Conservation (phyloP, 441 rosid species). For the Heliophila coronopifolia region DNA sequence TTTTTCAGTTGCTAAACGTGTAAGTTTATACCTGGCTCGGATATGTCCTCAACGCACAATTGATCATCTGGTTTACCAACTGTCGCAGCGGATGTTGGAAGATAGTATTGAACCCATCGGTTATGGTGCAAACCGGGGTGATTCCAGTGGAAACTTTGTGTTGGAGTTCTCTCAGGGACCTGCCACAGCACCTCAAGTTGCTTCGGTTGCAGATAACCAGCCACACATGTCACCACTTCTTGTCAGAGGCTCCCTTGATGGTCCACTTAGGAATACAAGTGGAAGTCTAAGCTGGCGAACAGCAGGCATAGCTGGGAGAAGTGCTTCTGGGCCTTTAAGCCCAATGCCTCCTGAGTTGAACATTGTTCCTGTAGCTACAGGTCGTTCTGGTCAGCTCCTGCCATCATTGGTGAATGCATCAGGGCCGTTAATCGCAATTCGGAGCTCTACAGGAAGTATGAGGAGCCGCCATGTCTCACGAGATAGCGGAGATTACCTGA, state of each 20-base stretch:
- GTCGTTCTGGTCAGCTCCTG: conserved; percentile 94
- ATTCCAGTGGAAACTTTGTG: conserved; percentile 65
- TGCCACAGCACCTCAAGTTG: conserved; percentile 56
- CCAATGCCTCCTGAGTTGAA: conserved; percentile 95
- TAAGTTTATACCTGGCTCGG: conserved; percentile 89
- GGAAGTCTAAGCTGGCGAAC: conserved; percentile 98
- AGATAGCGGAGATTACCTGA: conserved; percentile 93
- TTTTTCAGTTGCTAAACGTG: conserved; percentile 96
- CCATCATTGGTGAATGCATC: conserved; percentile 91
- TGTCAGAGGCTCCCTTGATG: conserved; percentile 96
- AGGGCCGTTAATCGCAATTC: conserved; percentile 92
- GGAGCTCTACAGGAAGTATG: conserved; percentile 93
- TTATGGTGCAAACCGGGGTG: conserved; percentile 53
- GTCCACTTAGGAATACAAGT: conserved; percentile 91
- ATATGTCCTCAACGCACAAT: conserved; percentile 96
- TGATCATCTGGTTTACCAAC: conserved; percentile 95
- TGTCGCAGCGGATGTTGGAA: conserved; percentile 92
- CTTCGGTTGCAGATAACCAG: conserved; percentile 69
- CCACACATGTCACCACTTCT: conserved; percentile 98
- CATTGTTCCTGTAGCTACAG: conserved; percentile 79
- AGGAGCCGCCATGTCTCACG: conserved; percentile 97
- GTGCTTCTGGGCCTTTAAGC: conserved; percentile 92
- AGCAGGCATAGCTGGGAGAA: conserved; percentile 82
- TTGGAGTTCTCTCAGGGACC: conserved; percentile 97
- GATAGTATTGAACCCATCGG: conserved; percentile 77